phyloP scores from a whole-genome alignment of 108 stramenopile species.

The Mayamaea pseudoterrestris region DNA sequence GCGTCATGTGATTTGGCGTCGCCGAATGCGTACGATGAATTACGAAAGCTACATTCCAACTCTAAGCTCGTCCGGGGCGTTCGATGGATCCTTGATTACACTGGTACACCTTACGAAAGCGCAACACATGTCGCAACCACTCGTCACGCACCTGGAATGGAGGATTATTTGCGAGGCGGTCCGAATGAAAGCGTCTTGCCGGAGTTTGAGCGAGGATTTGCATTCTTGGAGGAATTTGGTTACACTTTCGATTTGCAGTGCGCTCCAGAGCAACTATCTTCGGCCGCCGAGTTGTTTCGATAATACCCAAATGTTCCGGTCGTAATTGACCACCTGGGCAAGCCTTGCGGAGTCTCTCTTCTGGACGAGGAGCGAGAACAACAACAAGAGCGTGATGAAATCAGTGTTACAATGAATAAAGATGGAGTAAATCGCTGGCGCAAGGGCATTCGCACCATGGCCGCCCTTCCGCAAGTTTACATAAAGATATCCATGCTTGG shows the following conservation, averaged over 20 bases:
- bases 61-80: slow-evolving; percentile 36
- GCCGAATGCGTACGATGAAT: slow-evolving; percentile 28
- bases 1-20: slow-evolving; percentile 52
- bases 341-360: slow-evolving; percentile 35
- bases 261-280: slow-evolving; percentile 52
- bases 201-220: slow-evolving; percentile 57
- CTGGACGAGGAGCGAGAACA: slow-evolving; percentile 20
- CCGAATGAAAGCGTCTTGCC: slow-evolving; percentile 17
- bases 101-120: slow-evolving; percentile 27
- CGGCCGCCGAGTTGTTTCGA: slow-evolving; percentile 38
- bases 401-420: slow-evolving; percentile 16
- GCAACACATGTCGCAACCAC: slow-evolving; percentile 62
- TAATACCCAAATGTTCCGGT: slow-evolving; percentile 43
- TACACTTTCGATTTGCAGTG: slow-evolving; percentile 74
- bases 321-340: slow-evolving; percentile 64
- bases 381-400: too few relatives aligned
- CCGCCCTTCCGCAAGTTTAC: slow-evolving; percentile 44
- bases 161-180: slow-evolving; percentile 28
- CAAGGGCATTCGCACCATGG: slow-evolving; percentile 51
- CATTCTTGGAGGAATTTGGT: slow-evolving; percentile 27
- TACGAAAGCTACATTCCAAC: slow-evolving; percentile 13
- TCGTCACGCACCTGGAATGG: slow-evolving; percentile 51
- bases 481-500: slow-evolving; percentile 75
- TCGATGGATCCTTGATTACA: slow-evolving; percentile 72
- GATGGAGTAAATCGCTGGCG: slow-evolving; percentile 47